These are phyloP conservation scores for Myriangium duriaei DNA, from an alignment of 2,329 filamentous ascomycete genomes.

Conservation along the genomic window DNA sequence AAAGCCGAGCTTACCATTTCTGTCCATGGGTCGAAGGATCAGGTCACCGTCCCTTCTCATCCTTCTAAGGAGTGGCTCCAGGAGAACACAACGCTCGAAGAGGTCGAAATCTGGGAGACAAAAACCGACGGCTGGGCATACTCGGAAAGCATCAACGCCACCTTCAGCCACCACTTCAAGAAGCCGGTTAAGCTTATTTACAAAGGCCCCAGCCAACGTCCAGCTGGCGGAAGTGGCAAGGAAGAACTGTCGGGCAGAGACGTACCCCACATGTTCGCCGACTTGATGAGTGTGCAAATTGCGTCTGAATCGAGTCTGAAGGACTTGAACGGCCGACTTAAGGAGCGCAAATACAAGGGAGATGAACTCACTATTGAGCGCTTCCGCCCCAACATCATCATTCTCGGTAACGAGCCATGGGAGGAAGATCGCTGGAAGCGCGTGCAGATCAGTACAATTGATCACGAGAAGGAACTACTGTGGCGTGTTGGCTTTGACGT, in stretches of 20 bases:
- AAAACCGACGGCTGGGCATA: constrained; percentile 48
- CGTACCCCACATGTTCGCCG: constrained; percentile 42
- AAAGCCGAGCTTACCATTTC: constrained; percentile 35
- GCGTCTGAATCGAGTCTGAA: constrained; percentile 43
- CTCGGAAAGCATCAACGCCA: constrained; percentile 35
- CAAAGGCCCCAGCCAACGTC: constrained; percentile 46
- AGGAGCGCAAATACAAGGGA: constrained; percentile 25
- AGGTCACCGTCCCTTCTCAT: constrained; percentile 42
- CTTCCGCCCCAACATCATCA: constrained; percentile 52
- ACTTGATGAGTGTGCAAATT: constrained; percentile 45
- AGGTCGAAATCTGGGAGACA: constrained; percentile 47
- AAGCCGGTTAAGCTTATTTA: constrained; percentile 46
- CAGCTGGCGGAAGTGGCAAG: constrained; percentile 44
- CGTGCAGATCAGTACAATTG: constrained; percentile 32
- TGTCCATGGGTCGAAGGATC: constrained; percentile 29
- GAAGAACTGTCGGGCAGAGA: constrained; percentile 38
- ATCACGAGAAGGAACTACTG: constrained; percentile 21
- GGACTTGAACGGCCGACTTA: constrained; percentile 46
- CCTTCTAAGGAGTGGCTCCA: constrained; percentile 42
- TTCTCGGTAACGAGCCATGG: constrained; percentile 45
- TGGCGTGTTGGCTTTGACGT: constrained; percentile 41
- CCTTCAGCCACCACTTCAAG: constrained; percentile 45
- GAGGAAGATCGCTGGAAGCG: constrained; percentile 52
- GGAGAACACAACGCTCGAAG: constrained; percentile 36
- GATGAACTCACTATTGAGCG: constrained; percentile 46